Evolutionary conservation across 169 alveolate genomes (phyloP), one percentile per base, ranked within the genome.

Genomic region (Ichthyophthirius multifiliis): DNA sequence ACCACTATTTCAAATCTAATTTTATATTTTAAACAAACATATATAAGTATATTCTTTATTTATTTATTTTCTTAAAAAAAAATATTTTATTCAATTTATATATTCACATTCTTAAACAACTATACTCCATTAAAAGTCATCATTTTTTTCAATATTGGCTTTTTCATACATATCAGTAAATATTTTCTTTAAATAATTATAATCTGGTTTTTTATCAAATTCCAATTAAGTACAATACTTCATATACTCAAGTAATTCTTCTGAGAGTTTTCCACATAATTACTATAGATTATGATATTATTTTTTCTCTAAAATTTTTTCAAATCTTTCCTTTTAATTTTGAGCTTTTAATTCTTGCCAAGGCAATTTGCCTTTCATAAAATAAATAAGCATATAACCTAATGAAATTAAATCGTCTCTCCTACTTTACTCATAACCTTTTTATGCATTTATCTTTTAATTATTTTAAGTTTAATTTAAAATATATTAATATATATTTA

Each of bases 381-480:
- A 92, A 77, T 89, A 92, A 35, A 88, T 47, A n/a, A 92, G 41
- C 30, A 87, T 81, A 83, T 92, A 92, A 7, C 91, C 93, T 27
- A 89, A 81, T 35, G 93, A 85, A 74, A 89, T 94, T 65, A 89
- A 65, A 81, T 92, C 96, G 63, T 92, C 96, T 74, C 96, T 81
- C 44, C 96, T 20, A 18, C 90, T 76, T 73, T 92, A 79, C 48
- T 92, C 96, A 39, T 83, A 75, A 9, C 92, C 92, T 27, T 55
- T 55, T 27, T 55, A 55, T 2, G 71, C 71, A 55, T 55, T 55
- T 3, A 55, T 27, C 71, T 55, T 15, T 0, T 18, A 55, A 10
- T 55, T 23, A 23, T 55, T 13, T 48, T n/a, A 48, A 2, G 10
- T 9, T 48, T 48, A 27, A 3, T n/a, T 48, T n/a, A 16, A 7